Base-by-base conservation (phyloP, 2,329 filamentous ascomycete genomes). In the Fusarium sp. region DNA sequence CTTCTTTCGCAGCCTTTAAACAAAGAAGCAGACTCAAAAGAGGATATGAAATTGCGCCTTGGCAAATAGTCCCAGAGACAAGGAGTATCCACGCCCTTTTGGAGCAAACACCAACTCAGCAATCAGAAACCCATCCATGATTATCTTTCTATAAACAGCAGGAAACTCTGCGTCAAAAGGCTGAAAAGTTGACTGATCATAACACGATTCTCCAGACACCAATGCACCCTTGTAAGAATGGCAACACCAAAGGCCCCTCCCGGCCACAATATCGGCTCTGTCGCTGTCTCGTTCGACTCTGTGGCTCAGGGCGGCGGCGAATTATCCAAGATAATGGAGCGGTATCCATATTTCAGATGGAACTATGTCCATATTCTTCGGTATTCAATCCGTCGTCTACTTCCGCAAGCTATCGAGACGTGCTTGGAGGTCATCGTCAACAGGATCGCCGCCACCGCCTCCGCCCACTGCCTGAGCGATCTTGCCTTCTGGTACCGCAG, bases 361-460 rank as follows among this genome's bases (percentile, higher is more conserved):
- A 27, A 17, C 35, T 22, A 20, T 58, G 6, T 37, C 63, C 50
- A 59, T 52, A 33, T 57, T 17, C 58, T 33, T 20, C 30, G 25
- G 62, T 33, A 60, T 35, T 43, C 30, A 11, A 20, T 27, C 20
- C 30, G 6, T 35, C 30, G 8, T 45, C 81, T 83, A 90, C 82
- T 88, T 87, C 80, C 94, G 89, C 74, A 98, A 86, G 82, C 95
- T 97, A 82, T 98, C 95, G 62, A 99, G 89, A 68, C 97, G 91
- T 73, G 97, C 96, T 85, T 98, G 95, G 30, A 99, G 90, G 81
- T 98, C 97, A 80, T 98, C 95, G 79, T 98, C 95, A n/a, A 90
- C 92, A 6, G 90, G 86, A 78, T 91, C 91, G 27, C 82, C 85
- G 20, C 85, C 85, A 10, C 85, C 85, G 12, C 87, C 88, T 14